Evolutionary conservation across 2,329 filamentous ascomycete species (phyloP).

Genomic region (Penicillium sp.): DNA sequence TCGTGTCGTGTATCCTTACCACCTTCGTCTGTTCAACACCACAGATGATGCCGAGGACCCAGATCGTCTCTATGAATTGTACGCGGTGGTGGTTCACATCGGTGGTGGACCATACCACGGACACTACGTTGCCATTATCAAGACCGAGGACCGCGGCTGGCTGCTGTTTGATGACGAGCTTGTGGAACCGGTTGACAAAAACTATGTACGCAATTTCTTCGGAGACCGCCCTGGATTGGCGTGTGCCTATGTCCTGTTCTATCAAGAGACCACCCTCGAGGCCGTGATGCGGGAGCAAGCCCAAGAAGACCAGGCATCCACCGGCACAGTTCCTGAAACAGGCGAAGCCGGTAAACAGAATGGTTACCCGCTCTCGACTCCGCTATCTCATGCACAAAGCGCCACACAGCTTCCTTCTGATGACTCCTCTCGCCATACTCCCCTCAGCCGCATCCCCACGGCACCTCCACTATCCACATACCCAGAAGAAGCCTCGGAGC

Average conservation of each 20-base stretch:
- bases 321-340: conserved; percentile 51
- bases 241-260: conserved; percentile 95
- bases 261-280: conserved; percentile 82
- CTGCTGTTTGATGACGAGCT: conserved; percentile 96
- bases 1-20: conserved; percentile 93
- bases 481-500: conserved; percentile 34
- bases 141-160: conserved; percentile 95
- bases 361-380: conserved; percentile 32
- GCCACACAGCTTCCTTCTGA: conserved; percentile 38
- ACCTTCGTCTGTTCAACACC: conserved; percentile 94
- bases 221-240: conserved; percentile 88
- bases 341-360: conserved; percentile 36
- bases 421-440: conserved; percentile 35
- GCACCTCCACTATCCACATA: conserved; percentile 51
- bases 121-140: conserved; percentile 97
- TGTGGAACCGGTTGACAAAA: conserved; percentile 96
- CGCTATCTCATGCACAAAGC: conserved; percentile 43
- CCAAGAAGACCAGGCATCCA: conserved; percentile 62
- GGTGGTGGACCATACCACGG: conserved; percentile 96
- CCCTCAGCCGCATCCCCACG: conserved; percentile 43
- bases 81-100: conserved; percentile 96
- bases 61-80: conserved; percentile 91
- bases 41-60: conserved; percentile 93
- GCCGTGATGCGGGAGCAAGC: conserved; percentile 77
- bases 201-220: conserved; percentile 95